Conservation (phyloP, 768 basidiomycete genomes). For the Lactarius vividus region DNA sequence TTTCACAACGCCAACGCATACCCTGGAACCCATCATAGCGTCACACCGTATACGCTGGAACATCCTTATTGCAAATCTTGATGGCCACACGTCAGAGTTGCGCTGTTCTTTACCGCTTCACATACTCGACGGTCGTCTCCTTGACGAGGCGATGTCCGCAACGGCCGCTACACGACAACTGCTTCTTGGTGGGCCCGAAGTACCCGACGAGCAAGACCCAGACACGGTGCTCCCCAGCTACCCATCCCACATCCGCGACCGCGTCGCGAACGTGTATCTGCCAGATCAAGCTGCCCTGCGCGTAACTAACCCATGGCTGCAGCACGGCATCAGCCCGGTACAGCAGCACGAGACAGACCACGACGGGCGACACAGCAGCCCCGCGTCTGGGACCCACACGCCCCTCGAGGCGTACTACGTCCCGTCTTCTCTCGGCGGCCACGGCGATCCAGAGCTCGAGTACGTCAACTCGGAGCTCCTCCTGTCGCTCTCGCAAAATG, state of each 20-base stretch:
- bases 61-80: conserved; percentile 76
- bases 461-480: conserved; percentile 88
- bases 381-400: conserved; percentile 23
- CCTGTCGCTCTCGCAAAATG: conserved; percentile 51
- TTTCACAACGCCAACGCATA: conserved; percentile 65
- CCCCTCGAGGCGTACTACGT: conserved; percentile 31
- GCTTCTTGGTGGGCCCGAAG: conserved; percentile 46
- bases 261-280: conserved; percentile 76
- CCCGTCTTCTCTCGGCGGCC: conserved; percentile 36
- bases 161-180: conserved; percentile 76
- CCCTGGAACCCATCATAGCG: conserved; percentile 70
- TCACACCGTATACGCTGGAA: conserved; percentile 80
- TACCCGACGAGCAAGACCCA: conserved; percentile 49
- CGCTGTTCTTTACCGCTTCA: conserved; percentile 90
- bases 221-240: conserved; percentile 85
- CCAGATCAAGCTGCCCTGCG: conserved; percentile 62
- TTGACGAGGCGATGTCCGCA: conserved; percentile 70
- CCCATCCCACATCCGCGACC: conserved; percentile 82
- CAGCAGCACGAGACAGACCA: conserved; percentile 25
- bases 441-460: conserved; percentile 50
- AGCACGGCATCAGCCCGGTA: conserved; percentile 42
- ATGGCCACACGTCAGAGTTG: conserved; percentile 93
- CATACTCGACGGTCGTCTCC: conserved; percentile 69
- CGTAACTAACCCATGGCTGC: conserved; percentile 62
- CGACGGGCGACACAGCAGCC: conserved; percentile 22